phyloP scores from a whole-genome alignment of 2,329 filamentous ascomycete genomes.

The Daldinia sp. region DNA sequence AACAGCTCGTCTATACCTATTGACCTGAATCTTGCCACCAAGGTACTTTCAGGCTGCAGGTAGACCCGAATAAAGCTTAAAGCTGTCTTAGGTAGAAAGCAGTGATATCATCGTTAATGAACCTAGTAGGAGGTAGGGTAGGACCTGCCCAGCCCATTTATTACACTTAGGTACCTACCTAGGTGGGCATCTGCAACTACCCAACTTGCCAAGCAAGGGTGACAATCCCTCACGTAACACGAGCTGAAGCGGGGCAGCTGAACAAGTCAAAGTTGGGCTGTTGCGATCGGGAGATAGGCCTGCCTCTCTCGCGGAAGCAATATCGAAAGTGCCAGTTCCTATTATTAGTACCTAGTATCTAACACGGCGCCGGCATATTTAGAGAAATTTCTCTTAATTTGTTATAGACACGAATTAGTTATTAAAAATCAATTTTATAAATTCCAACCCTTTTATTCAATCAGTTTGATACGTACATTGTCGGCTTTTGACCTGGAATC shows the following conservation, averaged over 20 bases:
- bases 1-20: too few species aligned
- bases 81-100: conserved; percentile 1
- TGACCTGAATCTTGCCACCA: background rate
- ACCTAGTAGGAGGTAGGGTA: background rate
- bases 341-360: too few species aligned
- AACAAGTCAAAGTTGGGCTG: background rate
- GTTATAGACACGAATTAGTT: too few species aligned
- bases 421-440: too few species aligned
- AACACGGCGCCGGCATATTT: too few species aligned
- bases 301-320: too few species aligned
- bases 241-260: conserved; percentile 25
- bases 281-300: too few species aligned
- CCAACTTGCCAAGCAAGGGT: background rate
- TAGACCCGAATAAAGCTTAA: background rate
- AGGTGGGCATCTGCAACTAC: background rate
- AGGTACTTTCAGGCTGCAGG: background rate
- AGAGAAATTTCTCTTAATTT: too few species aligned
- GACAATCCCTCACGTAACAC: background rate
- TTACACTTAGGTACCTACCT: background rate
- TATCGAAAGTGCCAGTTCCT: too few species aligned
- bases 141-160: background rate
- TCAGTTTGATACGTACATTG: too few species aligned
- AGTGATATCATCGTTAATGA: conserved; percentile 27
- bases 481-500: too few species aligned
- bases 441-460: too few species aligned